phyloP scores from a whole-genome alignment of 2,329 filamentous ascomycete genomes.

The Ophiocordyceps polyrhachis-furcata region DNA sequence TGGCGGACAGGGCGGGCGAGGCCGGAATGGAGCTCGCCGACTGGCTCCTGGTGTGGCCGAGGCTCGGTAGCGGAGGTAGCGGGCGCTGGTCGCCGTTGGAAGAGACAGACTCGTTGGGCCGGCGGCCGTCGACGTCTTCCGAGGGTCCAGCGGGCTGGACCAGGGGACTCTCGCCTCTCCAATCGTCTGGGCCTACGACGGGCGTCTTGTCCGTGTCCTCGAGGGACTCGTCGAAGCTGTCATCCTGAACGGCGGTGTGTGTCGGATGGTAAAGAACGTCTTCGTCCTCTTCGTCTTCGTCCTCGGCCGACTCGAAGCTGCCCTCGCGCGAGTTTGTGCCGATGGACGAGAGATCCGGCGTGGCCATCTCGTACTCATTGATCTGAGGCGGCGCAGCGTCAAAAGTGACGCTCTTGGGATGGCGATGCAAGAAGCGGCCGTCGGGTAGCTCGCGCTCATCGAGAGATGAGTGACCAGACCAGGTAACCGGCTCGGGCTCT shows the following conservation, averaged over 20 bases:
- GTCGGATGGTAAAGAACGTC: conserved; percentile 38
- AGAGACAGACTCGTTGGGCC: conserved; percentile 51
- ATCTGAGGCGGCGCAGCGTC: conserved; percentile 83
- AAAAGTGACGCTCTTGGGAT: conserved; percentile 95
- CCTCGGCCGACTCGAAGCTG: conserved; percentile 74
- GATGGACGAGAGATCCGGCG: conserved; percentile 83
- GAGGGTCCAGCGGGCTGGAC: conserved; percentile 8
- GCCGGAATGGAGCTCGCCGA: conserved; percentile 31
- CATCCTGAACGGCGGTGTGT: conserved; percentile 34
- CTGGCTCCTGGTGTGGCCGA: conserved; percentile 19
- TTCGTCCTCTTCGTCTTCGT: conserved; percentile 48
- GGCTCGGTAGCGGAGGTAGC: conserved; percentile 66
- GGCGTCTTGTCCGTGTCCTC: conserved; percentile 96
- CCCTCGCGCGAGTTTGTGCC: conserved; percentile 81
- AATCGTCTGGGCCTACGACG: conserved; percentile 92
- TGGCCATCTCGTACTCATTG: conserved; percentile 97
- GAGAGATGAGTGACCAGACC: conserved; percentile 45
- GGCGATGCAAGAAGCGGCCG: conserved; percentile 54
- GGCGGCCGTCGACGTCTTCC: conserved; percentile 39
- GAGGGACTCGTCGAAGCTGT: conserved; percentile 89
- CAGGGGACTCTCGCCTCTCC: conserved; percentile 53
- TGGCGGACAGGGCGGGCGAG: conserved; percentile 45
- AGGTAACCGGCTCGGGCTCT: conserved; percentile 48
- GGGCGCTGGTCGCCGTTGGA: conserved; percentile 72
- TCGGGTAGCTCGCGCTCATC: conserved; percentile 41